Evolutionary conservation across 331 rosid genomes (phyloP).

Genomic region (Cydonia oblonga): DNA sequence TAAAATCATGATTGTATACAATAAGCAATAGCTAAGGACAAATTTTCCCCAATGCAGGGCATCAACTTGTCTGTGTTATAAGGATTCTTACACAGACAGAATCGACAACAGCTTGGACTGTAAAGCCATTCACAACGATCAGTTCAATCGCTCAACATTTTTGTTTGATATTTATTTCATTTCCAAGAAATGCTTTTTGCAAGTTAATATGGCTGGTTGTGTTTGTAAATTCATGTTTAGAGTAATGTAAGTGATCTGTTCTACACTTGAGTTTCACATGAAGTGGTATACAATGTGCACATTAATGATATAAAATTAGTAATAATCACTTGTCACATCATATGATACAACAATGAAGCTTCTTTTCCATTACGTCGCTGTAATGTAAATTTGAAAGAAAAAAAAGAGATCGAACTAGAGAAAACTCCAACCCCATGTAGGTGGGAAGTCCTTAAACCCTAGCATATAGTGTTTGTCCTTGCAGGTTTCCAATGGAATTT

Average conservation of each 20-base stretch:
- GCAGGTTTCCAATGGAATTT: background rate
- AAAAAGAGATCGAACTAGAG: too few relatives aligned
- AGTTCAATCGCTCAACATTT: background rate
- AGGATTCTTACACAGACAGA: too few relatives aligned
- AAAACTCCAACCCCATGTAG: background rate
- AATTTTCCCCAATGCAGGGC: too few relatives aligned
- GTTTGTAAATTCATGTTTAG: background rate
- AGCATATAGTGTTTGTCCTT: background rate
- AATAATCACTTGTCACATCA: too few relatives aligned
- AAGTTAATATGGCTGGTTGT: background rate
- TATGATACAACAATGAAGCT: too few relatives aligned
- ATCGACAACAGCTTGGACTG: background rate
- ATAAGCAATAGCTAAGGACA: too few relatives aligned
- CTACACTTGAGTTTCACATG: background rate
- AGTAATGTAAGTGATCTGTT: background rate
- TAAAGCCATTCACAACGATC: background rate
- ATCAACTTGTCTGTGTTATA: too few relatives aligned
- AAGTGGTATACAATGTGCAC: background rate
- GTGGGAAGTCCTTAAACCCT: background rate
- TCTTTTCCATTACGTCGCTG: too few relatives aligned
- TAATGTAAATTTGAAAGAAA: too few relatives aligned
- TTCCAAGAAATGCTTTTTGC: too few relatives aligned
- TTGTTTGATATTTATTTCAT: background rate
- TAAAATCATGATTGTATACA: background rate
- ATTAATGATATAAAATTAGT: too few relatives aligned